Evolutionary conservation across 441 rosid species (phyloP), one percentile per base, ranked within the genome.

Genomic region (Pelargonium myrrhifolium): DNA sequence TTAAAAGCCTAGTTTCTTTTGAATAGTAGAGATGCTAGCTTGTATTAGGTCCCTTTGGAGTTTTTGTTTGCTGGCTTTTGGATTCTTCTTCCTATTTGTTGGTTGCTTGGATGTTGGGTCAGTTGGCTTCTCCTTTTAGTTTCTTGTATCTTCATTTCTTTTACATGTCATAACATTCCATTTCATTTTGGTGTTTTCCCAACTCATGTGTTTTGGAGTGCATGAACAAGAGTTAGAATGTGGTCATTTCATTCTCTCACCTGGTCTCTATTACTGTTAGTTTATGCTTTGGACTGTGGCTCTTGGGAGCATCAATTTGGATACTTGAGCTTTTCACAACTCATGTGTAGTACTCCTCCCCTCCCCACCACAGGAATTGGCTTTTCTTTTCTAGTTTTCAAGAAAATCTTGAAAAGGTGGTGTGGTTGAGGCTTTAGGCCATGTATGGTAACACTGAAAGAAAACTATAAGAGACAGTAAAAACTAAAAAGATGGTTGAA

Each of bases 121-220:
- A 31, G 59, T 53, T 53, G 59, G 59, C 59, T 53, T 53, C 59
- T 53, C 22, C 59, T 53, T 53, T 20, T 53, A 53, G 0, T 31
- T 31, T 31, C 59, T 53, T 53, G 59, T 15, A 15, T 31, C 35
- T 31, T 31, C 35, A 1, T 51, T 15, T 7, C 21, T 51, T 51
- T n/a, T 51, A 20, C 15, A n/a, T 53, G 22, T 53, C 35, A 21
- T 53, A 53, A 53, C 22, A 15, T 53, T 53, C 59, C 59, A 53
- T 53, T 53, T 53, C 22, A 8, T 0, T 53, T 17, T 15, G 17
- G 21, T 20, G 3, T 53, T 53, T 53, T 4, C 35, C 35, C 35
- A 31, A 31, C 35, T 31, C 35, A 28, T 28, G 35, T 31, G 35
- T 31, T 3, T 5, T 5, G 35, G 35, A 53, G 17, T 17, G 59